These are phyloP conservation scores for Suhomyces sp. DNA, from an alignment of 805 yeast genomes.

Conservation along the genomic window DNA sequence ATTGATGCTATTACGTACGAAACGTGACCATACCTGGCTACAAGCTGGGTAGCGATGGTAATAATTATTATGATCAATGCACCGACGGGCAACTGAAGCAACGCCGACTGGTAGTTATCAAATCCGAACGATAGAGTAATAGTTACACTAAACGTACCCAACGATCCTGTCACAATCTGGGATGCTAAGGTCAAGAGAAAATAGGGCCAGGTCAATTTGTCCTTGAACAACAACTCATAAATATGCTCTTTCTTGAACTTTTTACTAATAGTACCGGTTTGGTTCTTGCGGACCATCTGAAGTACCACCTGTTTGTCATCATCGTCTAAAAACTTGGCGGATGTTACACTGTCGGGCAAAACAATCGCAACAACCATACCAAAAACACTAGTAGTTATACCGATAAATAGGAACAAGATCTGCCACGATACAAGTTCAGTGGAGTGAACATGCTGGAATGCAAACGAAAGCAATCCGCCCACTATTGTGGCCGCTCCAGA, in stretches of 20 bases:
- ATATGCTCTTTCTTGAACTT: constrained; percentile 45
- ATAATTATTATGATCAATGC: constrained; percentile 30
- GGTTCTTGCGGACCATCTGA: constrained; percentile 45
- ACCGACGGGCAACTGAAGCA: constrained; percentile 52
- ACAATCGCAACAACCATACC: constrained; percentile 43
- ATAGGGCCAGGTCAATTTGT: constrained; percentile 50
- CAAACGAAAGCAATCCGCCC: constrained; percentile 42
- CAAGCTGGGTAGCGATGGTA: constrained; percentile 29
- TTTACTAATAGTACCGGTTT: constrained; percentile 51
- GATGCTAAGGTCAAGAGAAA: constrained; percentile 43
- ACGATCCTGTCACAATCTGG: constrained; percentile 50
- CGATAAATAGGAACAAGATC: constrained; percentile 56
- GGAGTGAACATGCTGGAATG: constrained; percentile 47
- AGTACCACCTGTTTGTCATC: constrained; percentile 41
- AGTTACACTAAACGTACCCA: constrained; percentile 51
- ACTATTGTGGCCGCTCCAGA: constrained; percentile 58
- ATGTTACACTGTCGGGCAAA: constrained; percentile 49
- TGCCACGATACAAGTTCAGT: constrained; percentile 54
- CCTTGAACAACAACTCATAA: constrained; percentile 43
- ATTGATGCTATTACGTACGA: constrained; percentile 25
- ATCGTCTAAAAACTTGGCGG: constrained; percentile 35
- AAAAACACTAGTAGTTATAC: constrained; percentile 48
- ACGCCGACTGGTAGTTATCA: constrained; percentile 40
- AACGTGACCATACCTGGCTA: constrained; percentile 23
- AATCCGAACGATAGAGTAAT: constrained; percentile 54